Evolutionary conservation across 345 rosid genomes (phyloP).

Genomic region (Eucalyptus curtisii): DNA sequence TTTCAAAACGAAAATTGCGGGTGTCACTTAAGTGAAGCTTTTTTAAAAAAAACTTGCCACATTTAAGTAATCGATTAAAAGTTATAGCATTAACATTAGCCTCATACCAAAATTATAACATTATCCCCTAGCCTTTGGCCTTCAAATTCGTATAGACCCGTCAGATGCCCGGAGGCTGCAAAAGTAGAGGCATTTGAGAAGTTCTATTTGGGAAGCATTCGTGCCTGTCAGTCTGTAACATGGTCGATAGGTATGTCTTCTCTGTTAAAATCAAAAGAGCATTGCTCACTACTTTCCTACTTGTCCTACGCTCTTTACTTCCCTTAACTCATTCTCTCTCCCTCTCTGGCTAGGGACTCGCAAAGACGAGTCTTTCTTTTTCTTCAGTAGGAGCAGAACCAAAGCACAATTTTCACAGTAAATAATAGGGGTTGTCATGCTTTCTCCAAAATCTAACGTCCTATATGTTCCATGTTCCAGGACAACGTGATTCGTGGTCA

Average conservation of each 20-base stretch:
- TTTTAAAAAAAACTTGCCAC: accelerated
- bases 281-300: neutral
- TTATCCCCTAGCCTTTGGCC: neutral
- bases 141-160: neutral
- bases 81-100: accelerated
- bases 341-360: neutral
- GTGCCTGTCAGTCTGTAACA: neutral
- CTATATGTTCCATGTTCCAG: neutral
- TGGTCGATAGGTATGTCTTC: neutral
- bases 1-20: accelerated
- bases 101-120: neutral
- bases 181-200: neutral
- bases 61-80: neutral
- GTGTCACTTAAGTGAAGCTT: accelerated
- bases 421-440: neutral
- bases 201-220: slow-evolving; percentile 1
- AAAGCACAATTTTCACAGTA: neutral
- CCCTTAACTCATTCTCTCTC: neutral
- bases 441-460: neutral
- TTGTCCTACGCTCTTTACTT: slow-evolving; percentile 5
- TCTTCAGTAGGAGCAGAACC: neutral
- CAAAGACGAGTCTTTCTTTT: neutral
- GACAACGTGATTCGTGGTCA: neutral
- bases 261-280: neutral
- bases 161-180: neutral